Evolutionary conservation across 768 basidiomycete genomes (phyloP).

Genomic region (Termitomyces titanicus): DNA sequence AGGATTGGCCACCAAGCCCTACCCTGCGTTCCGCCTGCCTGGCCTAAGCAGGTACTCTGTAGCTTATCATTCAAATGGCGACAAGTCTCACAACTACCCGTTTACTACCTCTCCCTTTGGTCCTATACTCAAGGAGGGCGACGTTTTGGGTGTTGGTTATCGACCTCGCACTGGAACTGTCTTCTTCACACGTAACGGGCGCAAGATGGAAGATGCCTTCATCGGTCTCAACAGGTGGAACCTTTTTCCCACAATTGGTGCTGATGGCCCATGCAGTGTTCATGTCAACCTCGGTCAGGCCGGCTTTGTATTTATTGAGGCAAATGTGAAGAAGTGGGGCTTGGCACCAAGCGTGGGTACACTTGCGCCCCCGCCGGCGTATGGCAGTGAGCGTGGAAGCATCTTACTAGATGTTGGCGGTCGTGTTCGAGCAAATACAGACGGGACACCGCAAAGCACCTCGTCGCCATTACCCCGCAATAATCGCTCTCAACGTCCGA

Average conservation of each 20-base stretch:
- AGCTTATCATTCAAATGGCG: slow-evolving; percentile 94
- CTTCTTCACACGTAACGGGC: slow-evolving; percentile 98
- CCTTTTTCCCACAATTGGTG: slow-evolving; percentile 95
- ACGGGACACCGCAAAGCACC: slow-evolving; percentile 38
- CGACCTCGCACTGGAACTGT: slow-evolving; percentile 94
- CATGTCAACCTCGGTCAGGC: slow-evolving; percentile 98
- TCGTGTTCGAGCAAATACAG: slow-evolving; percentile 35
- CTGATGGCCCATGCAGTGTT: slow-evolving; percentile 93
- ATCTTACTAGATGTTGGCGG: slow-evolving; percentile 93
- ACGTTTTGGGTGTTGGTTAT: slow-evolving; percentile 94
- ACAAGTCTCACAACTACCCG: slow-evolving; percentile 96
- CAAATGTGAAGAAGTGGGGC: slow-evolving; percentile 99
- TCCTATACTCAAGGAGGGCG: slow-evolving; percentile 83
- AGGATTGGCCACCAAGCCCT: slow-evolving; percentile 95
- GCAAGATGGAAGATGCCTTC: slow-evolving; percentile 95
- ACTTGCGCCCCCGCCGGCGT: slow-evolving; percentile 94
- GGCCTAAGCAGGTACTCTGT: slow-evolving; percentile 85
- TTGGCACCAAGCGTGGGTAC: slow-evolving; percentile 96
- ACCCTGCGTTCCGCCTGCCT: slow-evolving; percentile 89
- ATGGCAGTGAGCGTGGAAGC: slow-evolving; percentile 95
- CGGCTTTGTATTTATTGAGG: slow-evolving; percentile 99
- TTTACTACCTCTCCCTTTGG: slow-evolving; percentile 87
- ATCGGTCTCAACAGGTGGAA: slow-evolving; percentile 87
- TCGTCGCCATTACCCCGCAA: slow-evolving; percentile 52
- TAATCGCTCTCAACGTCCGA: slow-evolving; percentile 60